Percentiles rank a stretch among this genome's conserved stretches.
Conservation (phyloP, 352 stramenopile species). For the Salisapilia sapeloensis region DNA sequence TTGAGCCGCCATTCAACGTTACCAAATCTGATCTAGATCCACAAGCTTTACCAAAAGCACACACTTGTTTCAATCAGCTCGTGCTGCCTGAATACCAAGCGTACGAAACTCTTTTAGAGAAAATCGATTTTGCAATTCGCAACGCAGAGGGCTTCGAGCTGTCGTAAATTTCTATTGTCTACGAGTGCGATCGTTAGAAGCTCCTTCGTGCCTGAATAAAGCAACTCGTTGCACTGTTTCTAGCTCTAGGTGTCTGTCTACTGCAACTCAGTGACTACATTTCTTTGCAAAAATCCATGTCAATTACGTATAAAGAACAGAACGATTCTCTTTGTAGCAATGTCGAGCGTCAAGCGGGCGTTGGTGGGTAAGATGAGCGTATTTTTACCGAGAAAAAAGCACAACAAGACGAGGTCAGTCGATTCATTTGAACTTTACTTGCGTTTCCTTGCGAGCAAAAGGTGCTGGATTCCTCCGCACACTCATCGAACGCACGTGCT, state of each 20-base stretch:
- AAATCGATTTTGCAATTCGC: constrained; percentile 61
- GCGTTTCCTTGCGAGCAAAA: no score
- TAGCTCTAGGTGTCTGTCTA: no score
- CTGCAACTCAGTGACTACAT: no score
- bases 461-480: no score
- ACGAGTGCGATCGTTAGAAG: constrained; percentile 1
- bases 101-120: constrained; percentile 45
- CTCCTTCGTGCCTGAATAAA: neutral
- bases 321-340: no score
- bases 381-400: no score
- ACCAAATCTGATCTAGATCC: constrained; percentile 63
- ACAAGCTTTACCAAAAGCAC: constrained; percentile 41
- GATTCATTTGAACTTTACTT: no score
- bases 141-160: constrained; percentile 73
- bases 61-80: constrained; percentile 84
- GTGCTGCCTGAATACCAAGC: constrained; percentile 64
- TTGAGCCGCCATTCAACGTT: constrained; percentile 73
- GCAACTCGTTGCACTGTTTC: no score
- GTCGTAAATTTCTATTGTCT: constrained; percentile 20
- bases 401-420: no score
- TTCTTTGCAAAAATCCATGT: neutral
- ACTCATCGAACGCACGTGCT: no score
- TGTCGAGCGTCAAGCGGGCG: no score
- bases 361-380: no score
- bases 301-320: neutral